Percentiles rank a stretch among this genome's conserved stretches.
phyloP scores from a whole-genome alignment of 176 grass and related monocot genomes.

The Oryza meridionalis region DNA sequence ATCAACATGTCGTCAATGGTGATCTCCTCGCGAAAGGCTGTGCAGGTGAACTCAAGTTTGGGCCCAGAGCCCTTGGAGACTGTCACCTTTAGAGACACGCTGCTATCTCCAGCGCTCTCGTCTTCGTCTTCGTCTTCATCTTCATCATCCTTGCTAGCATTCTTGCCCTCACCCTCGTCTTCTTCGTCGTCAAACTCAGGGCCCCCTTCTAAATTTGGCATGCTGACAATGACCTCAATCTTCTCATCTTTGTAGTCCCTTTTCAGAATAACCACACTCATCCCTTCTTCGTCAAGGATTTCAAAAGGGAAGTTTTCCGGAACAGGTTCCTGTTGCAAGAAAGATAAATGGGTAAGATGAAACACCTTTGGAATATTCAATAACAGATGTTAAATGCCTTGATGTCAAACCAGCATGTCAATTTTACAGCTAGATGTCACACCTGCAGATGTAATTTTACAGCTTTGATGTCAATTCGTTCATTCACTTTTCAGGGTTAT shows the following conservation, averaged over 20 bases:
- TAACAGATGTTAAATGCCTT: background rate
- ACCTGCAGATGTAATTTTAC: constrained; percentile 2
- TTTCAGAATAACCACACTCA: constrained; percentile 72
- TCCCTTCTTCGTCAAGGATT: constrained; percentile 73
- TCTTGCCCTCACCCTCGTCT: constrained; percentile 36
- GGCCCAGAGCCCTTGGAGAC: constrained; percentile 67
- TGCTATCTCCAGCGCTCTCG: constrained; percentile 50
- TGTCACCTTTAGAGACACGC: constrained; percentile 67
- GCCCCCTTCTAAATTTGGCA: constrained; percentile 78
- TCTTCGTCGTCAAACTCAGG: constrained; percentile 53
- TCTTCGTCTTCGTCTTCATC: constrained; percentile 37
- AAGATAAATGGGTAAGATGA: background rate
- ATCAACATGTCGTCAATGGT: constrained; percentile 85
- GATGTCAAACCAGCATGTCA: background rate
- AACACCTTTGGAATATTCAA: background rate
- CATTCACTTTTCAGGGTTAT: background rate
- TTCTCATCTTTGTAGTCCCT: constrained; percentile 73
- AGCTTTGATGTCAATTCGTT: background rate
- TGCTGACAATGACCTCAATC: constrained; percentile 77
- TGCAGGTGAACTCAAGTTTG: constrained; percentile 80
- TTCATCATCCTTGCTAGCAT: constrained; percentile 30
- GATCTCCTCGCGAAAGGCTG: constrained; percentile 78
- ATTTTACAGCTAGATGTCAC: background rate
- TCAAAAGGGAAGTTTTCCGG: constrained; percentile 80
- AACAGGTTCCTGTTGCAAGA: constrained; percentile 54